Percentiles rank a stretch among this genome's conserved stretches.
phyloP scores from a whole-genome alignment of 345 rosid genomes.

The Moricandia arvensis region DNA sequence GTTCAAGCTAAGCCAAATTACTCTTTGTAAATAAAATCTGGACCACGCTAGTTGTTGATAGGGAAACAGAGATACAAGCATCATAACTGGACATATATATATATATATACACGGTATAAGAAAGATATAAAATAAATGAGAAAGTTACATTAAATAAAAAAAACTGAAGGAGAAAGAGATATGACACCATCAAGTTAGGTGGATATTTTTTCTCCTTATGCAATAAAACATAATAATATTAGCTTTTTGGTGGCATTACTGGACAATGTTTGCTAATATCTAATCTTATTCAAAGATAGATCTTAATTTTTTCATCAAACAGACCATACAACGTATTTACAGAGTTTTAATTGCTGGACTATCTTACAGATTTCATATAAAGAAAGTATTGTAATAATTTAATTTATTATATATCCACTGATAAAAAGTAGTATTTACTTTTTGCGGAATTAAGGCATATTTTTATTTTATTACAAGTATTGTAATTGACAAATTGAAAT shows the following conservation, averaged over 20 bases:
- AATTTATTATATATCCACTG: not conserved
- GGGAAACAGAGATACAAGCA: not conserved
- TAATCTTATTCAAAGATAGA: not conserved
- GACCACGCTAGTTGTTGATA: not conserved
- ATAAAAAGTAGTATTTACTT: not conserved
- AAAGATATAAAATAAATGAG: not conserved
- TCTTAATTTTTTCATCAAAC: not conserved
- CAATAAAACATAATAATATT: not conserved
- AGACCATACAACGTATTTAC: not conserved
- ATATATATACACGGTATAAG: not conserved
- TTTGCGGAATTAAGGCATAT: not conserved
- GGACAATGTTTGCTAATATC: not conserved
- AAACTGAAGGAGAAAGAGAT: conserved; percentile 5
- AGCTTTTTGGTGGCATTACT: not conserved
- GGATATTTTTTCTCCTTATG: not conserved
- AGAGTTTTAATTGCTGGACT: not conserved
- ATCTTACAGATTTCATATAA: not conserved
- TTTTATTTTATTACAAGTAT: not conserved
- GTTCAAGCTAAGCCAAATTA: not conserved
- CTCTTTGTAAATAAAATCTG: not conserved
- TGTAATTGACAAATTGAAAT: not conserved
- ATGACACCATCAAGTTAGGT: conserved; percentile 12
- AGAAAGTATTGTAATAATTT: not conserved
- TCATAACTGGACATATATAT: not conserved
- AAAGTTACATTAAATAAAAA: not conserved